A percentile compares a stretch with the other conserved stretches of the same genome.
Conservation (phyloP, 2,329 filamentous ascomycete genomes). For the Aureobasidium sp. region DNA sequence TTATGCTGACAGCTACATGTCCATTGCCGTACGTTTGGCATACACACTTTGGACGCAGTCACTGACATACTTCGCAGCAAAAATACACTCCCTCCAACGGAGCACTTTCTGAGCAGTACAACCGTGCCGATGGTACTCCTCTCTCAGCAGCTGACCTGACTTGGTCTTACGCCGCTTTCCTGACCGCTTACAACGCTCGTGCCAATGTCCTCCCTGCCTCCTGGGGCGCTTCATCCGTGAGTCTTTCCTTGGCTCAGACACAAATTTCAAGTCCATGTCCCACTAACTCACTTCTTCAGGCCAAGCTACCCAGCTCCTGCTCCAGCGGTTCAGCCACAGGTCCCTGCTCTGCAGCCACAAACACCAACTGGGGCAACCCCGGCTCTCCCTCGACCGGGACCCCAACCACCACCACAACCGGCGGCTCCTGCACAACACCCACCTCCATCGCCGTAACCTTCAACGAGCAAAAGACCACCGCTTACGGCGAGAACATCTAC, state of each 20-base stretch:
- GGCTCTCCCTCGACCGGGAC: constrained; percentile 23
- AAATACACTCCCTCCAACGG: constrained; percentile 52
- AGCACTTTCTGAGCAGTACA: constrained; percentile 61
- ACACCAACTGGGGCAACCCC: constrained; percentile 25
- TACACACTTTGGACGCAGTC: not conserved
- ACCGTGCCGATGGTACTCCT: constrained; percentile 41
- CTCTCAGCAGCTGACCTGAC: constrained; percentile 61
- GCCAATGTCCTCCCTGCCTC: constrained; percentile 49
- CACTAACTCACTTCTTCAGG: constrained; percentile 17
- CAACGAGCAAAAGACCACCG: constrained; percentile 50
- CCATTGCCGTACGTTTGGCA: constrained; percentile 21
- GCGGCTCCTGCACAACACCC: constrained; percentile 24
- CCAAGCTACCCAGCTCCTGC: constrained; percentile 22
- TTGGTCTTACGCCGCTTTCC: constrained; percentile 66
- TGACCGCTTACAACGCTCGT: constrained; percentile 55
- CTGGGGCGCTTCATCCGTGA: constrained; percentile 43
- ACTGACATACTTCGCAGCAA: constrained; percentile 15
- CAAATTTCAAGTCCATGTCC: constrained; percentile 15
- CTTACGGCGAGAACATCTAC: constrained; percentile 57
- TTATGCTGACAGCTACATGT: constrained; percentile 54
- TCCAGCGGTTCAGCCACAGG: constrained; percentile 23
- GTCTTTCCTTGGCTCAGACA: constrained; percentile 12
- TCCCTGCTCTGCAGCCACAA: constrained; percentile 25
- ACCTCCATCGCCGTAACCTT: constrained; percentile 51
- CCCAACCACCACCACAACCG: constrained; percentile 22